Evolutionary conservation across 176 grass and related monocot species (phyloP), one percentile per base, ranked within the genome.

Genomic region (Puya raimondii): DNA sequence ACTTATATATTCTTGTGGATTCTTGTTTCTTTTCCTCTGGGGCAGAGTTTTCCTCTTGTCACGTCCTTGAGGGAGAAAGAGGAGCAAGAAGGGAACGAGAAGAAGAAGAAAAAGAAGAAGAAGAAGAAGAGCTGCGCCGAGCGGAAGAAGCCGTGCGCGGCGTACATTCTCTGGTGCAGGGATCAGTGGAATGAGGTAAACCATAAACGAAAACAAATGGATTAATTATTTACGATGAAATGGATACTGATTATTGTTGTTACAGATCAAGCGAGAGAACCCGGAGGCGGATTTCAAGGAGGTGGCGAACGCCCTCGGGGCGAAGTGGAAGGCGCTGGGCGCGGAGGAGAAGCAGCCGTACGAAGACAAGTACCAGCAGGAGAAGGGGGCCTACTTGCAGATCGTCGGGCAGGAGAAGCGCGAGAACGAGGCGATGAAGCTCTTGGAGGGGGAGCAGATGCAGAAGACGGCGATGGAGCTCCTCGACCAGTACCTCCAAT

Each of bases 361-460:
- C 33, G 89, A 99, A 78, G 89, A 99, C n/a, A 79, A 78, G 59
- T 99, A 99, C 80, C 79, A 73, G 12, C 68, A 70, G 79, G 94
- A 93, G 68, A 90, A 90, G 75, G 89, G 90, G 51, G 94, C 75
- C 6, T 99, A 99, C 71, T 75, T 93, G 66, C 84, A 93, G 78
- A 82, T 99, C 52, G 84, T 86, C 18, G 90, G 84, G 3, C 79
- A 90, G 78, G 87, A 99, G 81, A 93, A 88, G 64, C 87, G 89
- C 13, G 82, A 99, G 86, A 86, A 77, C 0, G 87, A 93, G 72
- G 94, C 89, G 9, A 90, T 93, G 86, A 99, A 85, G 82, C 94
- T 99, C 70, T 75, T 91, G 3, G 87, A 99, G 74, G 94, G 88
- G 51, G 89, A 99, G 68, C 87, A 93, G 66, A 86, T 84, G 87